Evolutionary conservation across 805 yeast species (phyloP).

Genomic region (Millerozyma acaciae): DNA sequence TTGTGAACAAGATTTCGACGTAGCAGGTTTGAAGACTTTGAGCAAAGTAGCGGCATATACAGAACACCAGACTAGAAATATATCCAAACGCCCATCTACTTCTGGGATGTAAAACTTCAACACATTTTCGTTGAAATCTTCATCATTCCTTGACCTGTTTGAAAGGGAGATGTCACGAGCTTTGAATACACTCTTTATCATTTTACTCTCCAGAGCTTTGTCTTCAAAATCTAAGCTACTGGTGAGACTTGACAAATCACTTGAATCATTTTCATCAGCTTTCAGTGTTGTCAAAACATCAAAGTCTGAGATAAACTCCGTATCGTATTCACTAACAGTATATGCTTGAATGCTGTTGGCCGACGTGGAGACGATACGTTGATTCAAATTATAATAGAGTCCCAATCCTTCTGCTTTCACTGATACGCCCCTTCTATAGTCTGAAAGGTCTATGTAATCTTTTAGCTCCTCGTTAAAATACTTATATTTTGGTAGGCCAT

Average conservation of each 20-base stretch:
- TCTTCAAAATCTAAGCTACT: conserved; percentile 17
- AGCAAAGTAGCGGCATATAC: conserved; percentile 35
- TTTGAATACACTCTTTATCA: conserved; percentile 31
- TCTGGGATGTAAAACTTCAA: conserved; percentile 30
- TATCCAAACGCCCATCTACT: conserved; percentile 35
- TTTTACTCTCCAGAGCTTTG: conserved; percentile 14
- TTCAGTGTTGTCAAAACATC: conserved; percentile 22
- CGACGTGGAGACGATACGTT: conserved; percentile 17
- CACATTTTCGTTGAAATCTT: conserved; percentile 19
- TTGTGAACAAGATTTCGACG: conserved; percentile 22
- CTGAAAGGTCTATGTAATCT: conserved; percentile 30
- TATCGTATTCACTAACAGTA: conserved; percentile 35
- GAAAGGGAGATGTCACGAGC: conserved; percentile 22
- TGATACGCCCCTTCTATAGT: conserved; percentile 37
- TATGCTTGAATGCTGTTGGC: conserved; percentile 25
- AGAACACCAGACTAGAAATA: conserved; percentile 39
- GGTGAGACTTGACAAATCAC: conserved; percentile 33
- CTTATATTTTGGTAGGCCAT: conserved; percentile 33
- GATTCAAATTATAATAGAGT: conserved; percentile 19
- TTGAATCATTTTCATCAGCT: conserved; percentile 17
- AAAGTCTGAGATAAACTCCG: conserved; percentile 33
- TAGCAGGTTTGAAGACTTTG: conserved; percentile 30
- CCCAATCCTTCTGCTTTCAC: conserved; percentile 18
- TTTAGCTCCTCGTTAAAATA: conserved; percentile 19
- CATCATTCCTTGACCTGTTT: conserved; percentile 15